Base-by-base conservation (phyloP, 2,329 filamentous ascomycete species). In the Aspergillus hortae region DNA sequence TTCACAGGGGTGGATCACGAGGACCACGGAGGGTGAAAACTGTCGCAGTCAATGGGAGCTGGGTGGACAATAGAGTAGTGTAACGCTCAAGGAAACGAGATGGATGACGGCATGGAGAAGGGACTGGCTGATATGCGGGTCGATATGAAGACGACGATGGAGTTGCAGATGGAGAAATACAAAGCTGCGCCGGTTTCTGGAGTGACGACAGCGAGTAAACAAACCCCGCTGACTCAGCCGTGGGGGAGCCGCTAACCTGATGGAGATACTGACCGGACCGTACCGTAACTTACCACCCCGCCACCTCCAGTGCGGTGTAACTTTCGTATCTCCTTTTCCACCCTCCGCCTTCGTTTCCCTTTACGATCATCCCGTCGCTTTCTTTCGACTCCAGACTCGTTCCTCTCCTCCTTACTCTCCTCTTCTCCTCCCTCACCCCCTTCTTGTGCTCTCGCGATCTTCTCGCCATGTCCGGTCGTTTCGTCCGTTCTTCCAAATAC, bases 401-500 rank as follows among this genome's bases (percentile, higher is more conserved):
- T 21, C 17, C 19, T 19, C 40, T 42, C 15, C 19, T 47, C 51
- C 52, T 48, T n/a, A 38, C 48, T 35, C 44, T 48, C 44, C 46
- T 49, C 35, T 49, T 32, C 45, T 48, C 38, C 40, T 52, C 48
- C 56, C 25, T 58, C 56, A 47, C 52, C 52, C 32, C 15, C 27
- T 49, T 17, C 41, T 47, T 49, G 51, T 43, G 23, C 49, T 48
- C 57, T 61, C 53, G 49, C 27, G 35, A 55, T 30, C 44, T 42
- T 46, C 50, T 43, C 40, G 62, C 49, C 51, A 89, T 89, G 85
- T 82, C 85, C 63, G 85, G 85, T 66, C 83, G 85, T 69, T 89
- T 89, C 72, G 86, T 88, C 67, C 81, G 85, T 74, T 81, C 85
- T 62, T 88, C 85, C 67, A 89, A 89, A 72, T 89, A 88, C 74